These are phyloP conservation scores for Fusarium sp. DNA, from an alignment of 2,329 filamentous ascomycete species.

Conservation along the genomic window DNA sequence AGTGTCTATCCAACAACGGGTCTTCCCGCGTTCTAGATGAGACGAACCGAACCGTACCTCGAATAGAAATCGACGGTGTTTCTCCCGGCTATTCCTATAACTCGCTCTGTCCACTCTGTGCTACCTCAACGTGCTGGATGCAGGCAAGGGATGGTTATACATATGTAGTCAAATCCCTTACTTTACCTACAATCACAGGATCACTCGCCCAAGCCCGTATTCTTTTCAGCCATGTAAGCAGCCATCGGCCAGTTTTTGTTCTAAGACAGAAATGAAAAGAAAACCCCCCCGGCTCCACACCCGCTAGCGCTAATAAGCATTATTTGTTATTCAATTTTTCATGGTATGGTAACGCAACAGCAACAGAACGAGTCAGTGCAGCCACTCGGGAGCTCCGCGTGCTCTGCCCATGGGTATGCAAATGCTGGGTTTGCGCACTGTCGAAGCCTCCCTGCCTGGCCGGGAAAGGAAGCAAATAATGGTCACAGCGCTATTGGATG, in stretches of 20 bases:
- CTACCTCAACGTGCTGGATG: conserved; percentile 2
- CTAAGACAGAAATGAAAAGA: neutral
- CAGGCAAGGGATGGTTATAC: conserved; percentile 24
- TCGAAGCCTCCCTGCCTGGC: neutral
- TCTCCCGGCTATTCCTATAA: neutral
- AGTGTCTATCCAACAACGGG: conserved; percentile 25
- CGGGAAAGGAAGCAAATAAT: conserved; percentile 6
- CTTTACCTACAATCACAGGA: conserved; percentile 6
- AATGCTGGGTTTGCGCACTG: conserved; percentile 10
- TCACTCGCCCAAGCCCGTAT: conserved; percentile 10
- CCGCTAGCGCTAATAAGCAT: conserved; percentile 1
- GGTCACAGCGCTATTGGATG: conserved; percentile 7
- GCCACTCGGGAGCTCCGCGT: conserved; percentile 37
- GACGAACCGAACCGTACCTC: conserved; percentile 11
- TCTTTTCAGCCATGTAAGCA: conserved; percentile 23
- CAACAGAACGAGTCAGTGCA: conserved; percentile 5
- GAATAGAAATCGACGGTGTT: neutral
- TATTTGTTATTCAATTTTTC: conserved; percentile 1
- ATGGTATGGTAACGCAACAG: conserved; percentile 26
- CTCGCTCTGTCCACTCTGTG: conserved; percentile 9
- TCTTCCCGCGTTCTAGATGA: conserved; percentile 21
- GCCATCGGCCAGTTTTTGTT: conserved; percentile 9
- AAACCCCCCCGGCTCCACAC: neutral
- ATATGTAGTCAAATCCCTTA: conserved; percentile 8
- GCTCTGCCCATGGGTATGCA: conserved; percentile 8